phyloP scores from a whole-genome alignment of 2,329 filamentous ascomycete genomes.

The Herpotrichia juniperi region DNA sequence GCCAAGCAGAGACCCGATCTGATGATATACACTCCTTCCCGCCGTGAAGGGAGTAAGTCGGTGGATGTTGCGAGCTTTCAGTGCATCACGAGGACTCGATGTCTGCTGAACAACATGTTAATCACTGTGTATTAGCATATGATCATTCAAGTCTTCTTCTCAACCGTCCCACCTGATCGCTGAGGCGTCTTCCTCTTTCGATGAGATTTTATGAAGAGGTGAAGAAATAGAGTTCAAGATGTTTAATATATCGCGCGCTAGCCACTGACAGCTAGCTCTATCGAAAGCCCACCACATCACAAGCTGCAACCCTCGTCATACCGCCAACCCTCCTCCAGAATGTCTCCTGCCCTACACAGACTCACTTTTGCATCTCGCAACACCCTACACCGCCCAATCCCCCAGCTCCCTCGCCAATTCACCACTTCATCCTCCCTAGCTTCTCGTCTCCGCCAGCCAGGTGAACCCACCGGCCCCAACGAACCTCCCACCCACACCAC shows the following conservation, averaged over 20 bases:
- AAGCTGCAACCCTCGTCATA: constrained; percentile 31
- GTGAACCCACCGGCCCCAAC: constrained; percentile 46
- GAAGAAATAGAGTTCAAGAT: not conserved
- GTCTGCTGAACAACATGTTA: not conserved
- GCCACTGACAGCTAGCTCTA: constrained; percentile 10
- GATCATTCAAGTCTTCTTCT: not conserved
- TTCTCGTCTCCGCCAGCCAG: constrained; percentile 42
- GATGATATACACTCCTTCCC: too few species aligned
- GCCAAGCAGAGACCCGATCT: too few species aligned
- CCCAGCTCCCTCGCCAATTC: constrained; percentile 26
- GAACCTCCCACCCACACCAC: constrained; percentile 41
- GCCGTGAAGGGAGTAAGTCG: too few species aligned
- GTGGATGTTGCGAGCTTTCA: too few species aligned
- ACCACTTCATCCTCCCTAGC: constrained; percentile 23
- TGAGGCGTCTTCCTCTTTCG: too few species aligned
- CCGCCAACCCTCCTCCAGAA: constrained; percentile 34
- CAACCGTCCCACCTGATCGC: too few species aligned
- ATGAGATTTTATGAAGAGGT: not conserved
- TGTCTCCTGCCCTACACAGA: constrained; percentile 32
- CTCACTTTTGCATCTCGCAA: constrained; percentile 15
- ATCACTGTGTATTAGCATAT: not conserved
- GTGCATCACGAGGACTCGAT: too few species aligned
- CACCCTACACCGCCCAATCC: not conserved
- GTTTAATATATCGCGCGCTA: not conserved
- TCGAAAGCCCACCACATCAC: constrained; percentile 14